These are phyloP conservation scores for Exophiala alcalophila DNA, from an alignment of 2,329 filamentous ascomycete genomes.

Conservation along the genomic window DNA sequence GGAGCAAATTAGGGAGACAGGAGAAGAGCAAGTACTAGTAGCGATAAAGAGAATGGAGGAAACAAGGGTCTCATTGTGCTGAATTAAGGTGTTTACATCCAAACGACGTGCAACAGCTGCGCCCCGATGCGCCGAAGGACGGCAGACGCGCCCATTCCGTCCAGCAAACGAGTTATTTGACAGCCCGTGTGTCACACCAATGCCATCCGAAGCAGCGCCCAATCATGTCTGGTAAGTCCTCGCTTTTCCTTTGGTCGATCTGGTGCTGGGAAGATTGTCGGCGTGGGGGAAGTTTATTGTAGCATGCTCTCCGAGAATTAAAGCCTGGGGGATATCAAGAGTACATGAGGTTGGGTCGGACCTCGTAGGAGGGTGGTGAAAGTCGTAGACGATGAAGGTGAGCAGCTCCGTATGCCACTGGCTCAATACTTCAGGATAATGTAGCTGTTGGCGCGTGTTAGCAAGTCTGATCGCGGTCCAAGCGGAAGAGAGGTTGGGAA, in stretches of 20 bases:
- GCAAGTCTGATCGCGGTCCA: slow-evolving; percentile 2
- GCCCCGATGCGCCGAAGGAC: slow-evolving; percentile 18
- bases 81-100: slow-evolving; percentile 23
- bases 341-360: slow-evolving; percentile 24
- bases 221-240: slow-evolving; percentile 1
- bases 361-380: slow-evolving; percentile 19
- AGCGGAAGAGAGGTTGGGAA: slow-evolving; percentile 1
- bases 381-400: slow-evolving; percentile 32
- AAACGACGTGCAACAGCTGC: slow-evolving; percentile 18
- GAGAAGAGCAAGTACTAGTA: slow-evolving; percentile 1
- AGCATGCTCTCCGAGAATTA: slow-evolving; percentile 22
- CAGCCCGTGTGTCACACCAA: slow-evolving; percentile 17
- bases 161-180: slow-evolving; percentile 19
- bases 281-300: slow-evolving; percentile 11
- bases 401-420: too few relatives aligned
- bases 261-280: slow-evolving; percentile 6
- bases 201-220: slow-evolving; percentile 10
- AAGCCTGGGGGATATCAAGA: slow-evolving; percentile 29
- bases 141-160: slow-evolving; percentile 20
- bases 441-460: slow-evolving; percentile 51
- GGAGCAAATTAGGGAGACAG: too few relatives aligned
- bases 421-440: slow-evolving; percentile 84
- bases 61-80: slow-evolving; percentile 27
- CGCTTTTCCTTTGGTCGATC: slow-evolving; percentile 6
- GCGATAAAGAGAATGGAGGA: not conserved